Conservation (phyloP, 192 early-diverging fungal species). For the Coemansia sp. region DNA sequence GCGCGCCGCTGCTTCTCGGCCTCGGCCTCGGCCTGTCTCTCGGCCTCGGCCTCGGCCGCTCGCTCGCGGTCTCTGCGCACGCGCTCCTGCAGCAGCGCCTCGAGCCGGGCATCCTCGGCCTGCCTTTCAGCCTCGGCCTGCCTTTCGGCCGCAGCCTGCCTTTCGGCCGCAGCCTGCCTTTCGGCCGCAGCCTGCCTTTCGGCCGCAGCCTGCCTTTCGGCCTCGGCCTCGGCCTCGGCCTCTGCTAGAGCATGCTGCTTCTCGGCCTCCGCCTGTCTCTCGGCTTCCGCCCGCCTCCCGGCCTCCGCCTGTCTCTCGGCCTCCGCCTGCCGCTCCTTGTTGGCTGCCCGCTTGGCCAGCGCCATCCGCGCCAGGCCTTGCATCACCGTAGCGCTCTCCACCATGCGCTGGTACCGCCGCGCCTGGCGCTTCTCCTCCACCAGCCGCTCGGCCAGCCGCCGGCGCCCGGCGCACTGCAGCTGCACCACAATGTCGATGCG, state of each 20-base stretch:
- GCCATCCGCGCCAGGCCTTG: constrained; percentile 62
- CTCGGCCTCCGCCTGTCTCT: constrained; percentile 8
- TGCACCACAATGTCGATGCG: constrained; percentile 53
- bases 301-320: constrained; percentile 4
- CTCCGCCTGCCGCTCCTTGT: too few relatives aligned
- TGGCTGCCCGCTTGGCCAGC: constrained; percentile 51
- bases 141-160: neutral
- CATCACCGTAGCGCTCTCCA: constrained; percentile 46
- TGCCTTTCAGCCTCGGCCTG: constrained; percentile 6
- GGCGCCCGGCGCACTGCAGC: constrained; percentile 49
- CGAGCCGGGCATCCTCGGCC: constrained; percentile 10
- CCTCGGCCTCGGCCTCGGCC: constrained; percentile 14
- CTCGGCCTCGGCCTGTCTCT: constrained; percentile 10
- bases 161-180: neutral
- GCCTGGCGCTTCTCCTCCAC: constrained; percentile 55
- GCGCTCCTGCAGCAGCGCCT: constrained; percentile 17
- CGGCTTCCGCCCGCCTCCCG: neutral
- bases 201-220: constrained; percentile 21
- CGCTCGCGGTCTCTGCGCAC: constrained; percentile 19
- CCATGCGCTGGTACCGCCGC: constrained; percentile 56
- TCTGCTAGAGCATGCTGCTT: constrained; percentile 2
- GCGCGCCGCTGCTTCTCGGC: neutral
- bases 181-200: neutral
- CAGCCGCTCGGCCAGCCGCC: constrained; percentile 53
- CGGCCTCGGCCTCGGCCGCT: neutral